Base-by-base conservation (phyloP, 257 asterid species). In the Primulina huaijiensis region DNA sequence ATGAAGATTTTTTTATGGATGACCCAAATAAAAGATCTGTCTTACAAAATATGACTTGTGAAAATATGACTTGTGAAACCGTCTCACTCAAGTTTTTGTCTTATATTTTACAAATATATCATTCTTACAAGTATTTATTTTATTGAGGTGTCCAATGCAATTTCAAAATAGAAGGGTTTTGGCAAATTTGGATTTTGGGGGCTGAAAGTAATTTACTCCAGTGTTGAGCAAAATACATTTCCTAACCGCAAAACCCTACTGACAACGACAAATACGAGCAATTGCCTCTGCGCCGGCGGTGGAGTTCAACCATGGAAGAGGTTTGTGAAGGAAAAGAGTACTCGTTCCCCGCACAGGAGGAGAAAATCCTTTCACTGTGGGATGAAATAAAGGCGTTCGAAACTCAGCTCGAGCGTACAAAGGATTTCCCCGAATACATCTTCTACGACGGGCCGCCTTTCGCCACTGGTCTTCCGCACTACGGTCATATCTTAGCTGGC, bases 391-490 rank as follows among this genome's bases (percentile, higher is more conserved):
- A 84, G 6, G 99, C 99, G 52, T 94, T 94, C 85, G 80, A 91
- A 58, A 88, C 96, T 43, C 99, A 94, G 57, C 78, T 91, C 35
- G 87, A 83, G 27, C 83, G 76, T 62, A 89, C 99, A 21, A 75
- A 88, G 61, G 62, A 87, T 19, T 75, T 72, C 12, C 97, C 97
- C 2, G 99, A 91, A 72, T 94, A 89, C 74, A 72, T 94, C 25
- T 94, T 94, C 85, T 94, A 94, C 70, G 99, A 94, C 60, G 99
- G 99, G 0, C 99, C 98, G 10, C 98, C 99, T 1, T 94, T 94
- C 76, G 99, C 99, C 64, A 94, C 99, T 16, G 99, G 99, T 5
- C 83, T 94, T 0, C 99, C 99, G 5, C 99, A 94, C 80, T 91
- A 94, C 67, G 99, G 98, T 9, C 99, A 94, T 79, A 91, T 94